These are phyloP conservation scores for Barnettozyma populi DNA, from an alignment of 805 yeast genomes.

Conservation along the genomic window DNA sequence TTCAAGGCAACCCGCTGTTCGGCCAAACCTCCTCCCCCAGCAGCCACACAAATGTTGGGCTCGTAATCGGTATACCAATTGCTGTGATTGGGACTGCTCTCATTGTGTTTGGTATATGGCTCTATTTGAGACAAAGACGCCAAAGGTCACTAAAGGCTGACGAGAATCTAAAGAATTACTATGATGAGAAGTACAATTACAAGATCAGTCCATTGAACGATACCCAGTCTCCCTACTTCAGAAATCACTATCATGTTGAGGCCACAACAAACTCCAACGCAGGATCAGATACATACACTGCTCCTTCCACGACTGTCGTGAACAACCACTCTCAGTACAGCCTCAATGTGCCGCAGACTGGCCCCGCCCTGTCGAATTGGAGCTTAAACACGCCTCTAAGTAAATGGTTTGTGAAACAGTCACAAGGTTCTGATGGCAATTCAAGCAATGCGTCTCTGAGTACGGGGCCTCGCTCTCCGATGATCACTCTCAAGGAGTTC, in stretches of 20 bases:
- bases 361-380: conserved; percentile 17
- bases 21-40: not conserved
- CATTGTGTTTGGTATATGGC: conserved; percentile 11
- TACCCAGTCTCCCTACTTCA: conserved; percentile 9
- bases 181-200: conserved; percentile 24
- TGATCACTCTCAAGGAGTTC: conserved; percentile 21
- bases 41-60: conserved; percentile 14
- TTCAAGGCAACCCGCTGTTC: not conserved
- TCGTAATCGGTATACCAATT: conserved; percentile 24
- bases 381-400: conserved; percentile 23
- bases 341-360: conserved; percentile 14
- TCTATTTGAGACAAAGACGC: conserved; percentile 12
- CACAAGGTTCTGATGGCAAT: conserved; percentile 6
- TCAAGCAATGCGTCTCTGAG: conserved; percentile 18
- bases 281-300: not conserved
- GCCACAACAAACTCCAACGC: not conserved
- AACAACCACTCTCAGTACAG: conserved; percentile 15
- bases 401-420: conserved; percentile 23
- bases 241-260: not conserved
- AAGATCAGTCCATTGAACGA: conserved; percentile 10
- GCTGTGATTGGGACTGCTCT: conserved; percentile 18
- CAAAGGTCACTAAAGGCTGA: conserved; percentile 6
- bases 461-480: conserved; percentile 23
- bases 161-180: conserved; percentile 11
- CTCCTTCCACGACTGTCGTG: not conserved